Percentiles rank a stretch among this genome's conserved stretches.
These are phyloP conservation scores for Fusarium metavorans DNA, from an alignment of 2,329 filamentous ascomycete species.

Conservation along the genomic window DNA sequence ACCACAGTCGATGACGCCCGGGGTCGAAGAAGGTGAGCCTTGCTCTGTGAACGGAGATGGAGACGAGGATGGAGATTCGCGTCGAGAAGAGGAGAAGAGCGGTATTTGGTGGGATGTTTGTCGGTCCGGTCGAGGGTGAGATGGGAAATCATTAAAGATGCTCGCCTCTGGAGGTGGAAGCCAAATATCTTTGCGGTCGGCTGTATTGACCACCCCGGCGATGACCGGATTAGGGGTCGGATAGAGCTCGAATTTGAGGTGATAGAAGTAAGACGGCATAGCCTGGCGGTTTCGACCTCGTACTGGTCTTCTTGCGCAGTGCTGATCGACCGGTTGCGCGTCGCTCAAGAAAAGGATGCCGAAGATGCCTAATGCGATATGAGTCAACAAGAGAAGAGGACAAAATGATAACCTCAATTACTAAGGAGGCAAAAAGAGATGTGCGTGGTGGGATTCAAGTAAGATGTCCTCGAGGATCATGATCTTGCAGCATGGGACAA, in stretches of 20 bases:
- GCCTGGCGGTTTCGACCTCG: slow-evolving; percentile 39
- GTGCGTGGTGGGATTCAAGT: slow-evolving; percentile 2
- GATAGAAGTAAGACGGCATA: slow-evolving; percentile 74
- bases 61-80: slow-evolving; percentile 1
- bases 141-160: slow-evolving; percentile 69
- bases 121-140: slow-evolving; percentile 55
- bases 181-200: slow-evolving; percentile 56
- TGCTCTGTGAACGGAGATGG: neutral
- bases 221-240: slow-evolving; percentile 54
- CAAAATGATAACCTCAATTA: neutral
- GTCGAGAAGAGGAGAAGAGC: neutral
- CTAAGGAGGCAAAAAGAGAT: slow-evolving; percentile 41
- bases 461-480: slow-evolving; percentile 24
- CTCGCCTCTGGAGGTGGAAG: slow-evolving; percentile 60
- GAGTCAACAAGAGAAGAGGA: neutral
- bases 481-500: slow-evolving; percentile 17
- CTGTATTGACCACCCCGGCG: slow-evolving; percentile 16
- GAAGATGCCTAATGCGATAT: neutral
- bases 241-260: slow-evolving; percentile 76
- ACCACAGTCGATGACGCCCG: slow-evolving; percentile 64
- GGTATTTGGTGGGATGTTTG: slow-evolving; percentile 30
- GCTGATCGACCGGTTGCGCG: neutral
- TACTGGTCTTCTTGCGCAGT: neutral
- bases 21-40: slow-evolving; percentile 30
- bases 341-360: neutral